These are phyloP conservation scores for Oxytropis ochrocephala DNA, from an alignment of 306 rosid genomes.

Conservation along the genomic window DNA sequence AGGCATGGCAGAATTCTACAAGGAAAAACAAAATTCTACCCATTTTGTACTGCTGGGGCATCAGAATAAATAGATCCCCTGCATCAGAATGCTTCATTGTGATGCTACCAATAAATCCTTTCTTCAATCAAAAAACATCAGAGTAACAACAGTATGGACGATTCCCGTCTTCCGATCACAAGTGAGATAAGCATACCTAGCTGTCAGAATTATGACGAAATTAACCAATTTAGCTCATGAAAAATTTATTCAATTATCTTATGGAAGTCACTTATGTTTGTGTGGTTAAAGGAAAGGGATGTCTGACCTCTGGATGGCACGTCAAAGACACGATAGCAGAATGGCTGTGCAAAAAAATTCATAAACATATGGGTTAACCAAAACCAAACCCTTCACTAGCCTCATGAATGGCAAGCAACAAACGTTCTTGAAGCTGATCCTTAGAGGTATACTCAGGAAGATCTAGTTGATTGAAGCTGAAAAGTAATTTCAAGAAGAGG, in stretches of 20 bases:
- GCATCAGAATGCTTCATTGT: slow-evolving; percentile 24
- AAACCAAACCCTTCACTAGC: slow-evolving; percentile 99
- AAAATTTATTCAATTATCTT: not conserved
- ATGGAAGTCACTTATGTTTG: not conserved
- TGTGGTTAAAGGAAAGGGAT: slow-evolving; percentile 4
- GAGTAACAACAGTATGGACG: slow-evolving; percentile 13
- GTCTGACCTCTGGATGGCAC: slow-evolving; percentile 50
- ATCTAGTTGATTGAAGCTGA: slow-evolving; percentile 96
- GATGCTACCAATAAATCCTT: slow-evolving; percentile 21
- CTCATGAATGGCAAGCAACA: slow-evolving; percentile 95
- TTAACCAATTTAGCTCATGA: not conserved
- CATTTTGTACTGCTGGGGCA: slow-evolving; percentile 24
- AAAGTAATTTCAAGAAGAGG: not conserved
- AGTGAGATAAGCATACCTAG: slow-evolving; percentile 1
- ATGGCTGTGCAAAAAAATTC: slow-evolving; percentile 27
- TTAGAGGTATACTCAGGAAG: slow-evolving; percentile 93
- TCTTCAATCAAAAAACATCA: not conserved
- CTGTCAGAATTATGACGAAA: not conserved
- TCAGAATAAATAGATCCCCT: slow-evolving; percentile 20
- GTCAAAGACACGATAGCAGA: slow-evolving; percentile 29
- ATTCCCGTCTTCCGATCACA: slow-evolving; percentile 23
- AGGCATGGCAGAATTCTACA: slow-evolving; percentile 34
- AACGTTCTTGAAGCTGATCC: slow-evolving; percentile 92
- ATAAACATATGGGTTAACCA: slow-evolving; percentile 37
- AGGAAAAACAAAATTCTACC: slow-evolving; percentile 37